Evolutionary conservation across 139 green algal genomes (phyloP).

Genomic region (Edaphochlamys debaryana): DNA sequence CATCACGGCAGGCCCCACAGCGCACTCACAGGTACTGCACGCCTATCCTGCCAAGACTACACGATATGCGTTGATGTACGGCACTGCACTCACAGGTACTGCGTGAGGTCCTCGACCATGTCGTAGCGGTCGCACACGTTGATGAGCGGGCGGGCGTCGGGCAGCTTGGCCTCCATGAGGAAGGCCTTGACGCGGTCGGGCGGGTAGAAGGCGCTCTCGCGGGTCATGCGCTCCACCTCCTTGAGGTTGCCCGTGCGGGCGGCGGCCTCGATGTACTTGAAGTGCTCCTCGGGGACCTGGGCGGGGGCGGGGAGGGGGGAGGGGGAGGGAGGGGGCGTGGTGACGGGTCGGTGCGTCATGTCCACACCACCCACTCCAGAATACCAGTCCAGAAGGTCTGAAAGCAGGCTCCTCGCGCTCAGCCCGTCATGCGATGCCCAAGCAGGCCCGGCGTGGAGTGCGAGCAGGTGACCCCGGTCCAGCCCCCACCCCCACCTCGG

Average conservation of each 20-base stretch:
- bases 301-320: background rate
- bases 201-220: conserved; percentile 92
- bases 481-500: too few species aligned
- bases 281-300: conserved; percentile 95
- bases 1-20: too few species aligned
- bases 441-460: too few species aligned
- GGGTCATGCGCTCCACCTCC: conserved; percentile 98
- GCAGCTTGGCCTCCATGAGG: conserved; percentile 99
- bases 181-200: conserved; percentile 91
- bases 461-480: too few species aligned
- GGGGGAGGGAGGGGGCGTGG: background rate
- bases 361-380: too few species aligned
- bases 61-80: too few species aligned
- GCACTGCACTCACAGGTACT: conserved; percentile 94
- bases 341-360: too few species aligned
- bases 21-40: too few species aligned
- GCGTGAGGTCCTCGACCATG: conserved; percentile 95
- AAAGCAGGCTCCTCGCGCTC: too few species aligned
- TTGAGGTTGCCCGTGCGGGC: conserved; percentile 68
- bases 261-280: conserved; percentile 99
- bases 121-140: conserved; percentile 98
- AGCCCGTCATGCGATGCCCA: too few species aligned
- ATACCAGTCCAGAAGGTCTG: too few species aligned
- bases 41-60: too few species aligned
- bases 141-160: conserved; percentile 97